These are phyloP conservation scores for Asterionellopsis glacialis DNA, from an alignment of 108 stramenopile species.

Conservation along the genomic window DNA sequence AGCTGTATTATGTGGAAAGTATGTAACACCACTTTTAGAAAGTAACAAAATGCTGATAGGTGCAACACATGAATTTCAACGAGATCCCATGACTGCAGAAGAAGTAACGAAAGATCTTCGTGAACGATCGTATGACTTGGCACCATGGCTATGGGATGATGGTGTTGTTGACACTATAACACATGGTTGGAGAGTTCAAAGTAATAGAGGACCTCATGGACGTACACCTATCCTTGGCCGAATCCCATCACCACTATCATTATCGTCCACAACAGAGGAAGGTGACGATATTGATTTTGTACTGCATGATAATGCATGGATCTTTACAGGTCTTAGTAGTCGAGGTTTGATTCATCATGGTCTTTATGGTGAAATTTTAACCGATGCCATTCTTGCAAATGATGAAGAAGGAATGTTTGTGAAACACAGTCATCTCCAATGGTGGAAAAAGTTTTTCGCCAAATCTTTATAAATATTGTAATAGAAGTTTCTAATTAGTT, in stretches of 20 bases:
- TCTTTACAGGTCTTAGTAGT: slow-evolving; percentile 79
- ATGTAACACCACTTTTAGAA: slow-evolving; percentile 59
- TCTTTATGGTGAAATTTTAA: slow-evolving; percentile 59
- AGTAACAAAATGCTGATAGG: slow-evolving; percentile 49
- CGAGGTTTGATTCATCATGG: slow-evolving; percentile 82
- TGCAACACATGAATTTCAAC: slow-evolving; percentile 81
- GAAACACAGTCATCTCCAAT: slow-evolving; percentile 1
- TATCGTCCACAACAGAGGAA: no score
- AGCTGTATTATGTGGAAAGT: slow-evolving; percentile 79
- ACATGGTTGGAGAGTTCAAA: slow-evolving; percentile 65
- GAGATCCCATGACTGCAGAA: slow-evolving; percentile 22
- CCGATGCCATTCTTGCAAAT: slow-evolving; percentile 30
- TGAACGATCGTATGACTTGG: slow-evolving; percentile 44
- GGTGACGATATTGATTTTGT: no score
- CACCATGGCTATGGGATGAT: slow-evolving; percentile 60
- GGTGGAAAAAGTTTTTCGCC: slow-evolving; percentile 3
- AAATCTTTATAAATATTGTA: no score
- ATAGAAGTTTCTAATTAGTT: no score
- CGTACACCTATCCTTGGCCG: slow-evolving; percentile 76
- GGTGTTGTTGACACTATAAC: slow-evolving; percentile 49
- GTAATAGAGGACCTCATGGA: slow-evolving; percentile 61
- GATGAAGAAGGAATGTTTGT: neutral
- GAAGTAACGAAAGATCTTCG: slow-evolving; percentile 50
- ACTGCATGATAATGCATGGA: slow-evolving; percentile 40
- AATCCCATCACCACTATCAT: neutral